Percentiles rank a stretch among this genome's conserved stretches.
phyloP scores from a whole-genome alignment of 768 basidiomycete genomes.

The Fibroporia radiculosa region DNA sequence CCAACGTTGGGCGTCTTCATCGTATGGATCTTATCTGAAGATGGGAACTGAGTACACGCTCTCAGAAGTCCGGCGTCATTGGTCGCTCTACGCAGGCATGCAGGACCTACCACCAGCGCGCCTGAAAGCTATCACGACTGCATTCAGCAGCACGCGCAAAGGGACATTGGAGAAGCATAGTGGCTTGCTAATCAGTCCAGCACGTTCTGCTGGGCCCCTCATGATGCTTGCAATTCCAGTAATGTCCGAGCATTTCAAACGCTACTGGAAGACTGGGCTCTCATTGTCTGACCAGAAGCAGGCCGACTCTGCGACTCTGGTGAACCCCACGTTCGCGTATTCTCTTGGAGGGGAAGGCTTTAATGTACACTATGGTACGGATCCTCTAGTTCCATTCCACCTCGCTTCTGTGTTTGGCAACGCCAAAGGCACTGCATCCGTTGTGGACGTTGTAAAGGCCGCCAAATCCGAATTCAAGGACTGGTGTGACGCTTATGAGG shows the following conservation, averaged over 20 bases:
- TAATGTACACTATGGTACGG: conserved; percentile 36
- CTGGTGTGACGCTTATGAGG: conserved; percentile 25
- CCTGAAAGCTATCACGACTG: conserved; percentile 14
- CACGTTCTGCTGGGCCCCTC: conserved; percentile 33
- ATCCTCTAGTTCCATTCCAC: conserved; percentile 36
- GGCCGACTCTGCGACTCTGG: conserved; percentile 17
- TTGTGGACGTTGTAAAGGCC: conserved; percentile 20
- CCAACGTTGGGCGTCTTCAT: conserved; percentile 5
- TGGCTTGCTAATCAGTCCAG: conserved; percentile 1
- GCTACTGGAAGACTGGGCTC: conserved; percentile 38
- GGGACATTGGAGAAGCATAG: background rate
- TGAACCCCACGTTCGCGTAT: conserved; percentile 43
- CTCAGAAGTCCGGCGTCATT: conserved; percentile 11
- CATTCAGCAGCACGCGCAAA: conserved; percentile 19
- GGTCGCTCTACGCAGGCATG: conserved; percentile 23
- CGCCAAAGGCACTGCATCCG: conserved; percentile 6
- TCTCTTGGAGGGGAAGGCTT: conserved; percentile 31
- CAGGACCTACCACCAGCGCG: conserved; percentile 18
- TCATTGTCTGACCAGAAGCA: conserved; percentile 20
- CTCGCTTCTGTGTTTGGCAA: conserved; percentile 25
- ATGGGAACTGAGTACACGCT: conserved; percentile 8
- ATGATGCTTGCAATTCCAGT: conserved; percentile 1
- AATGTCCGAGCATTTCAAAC: conserved; percentile 17
- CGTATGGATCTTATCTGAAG: conserved; percentile 5
- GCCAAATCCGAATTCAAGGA: conserved; percentile 29